These are phyloP conservation scores for Somion occarium DNA, from an alignment of 1,284 basidiomycete species.

Conservation along the genomic window DNA sequence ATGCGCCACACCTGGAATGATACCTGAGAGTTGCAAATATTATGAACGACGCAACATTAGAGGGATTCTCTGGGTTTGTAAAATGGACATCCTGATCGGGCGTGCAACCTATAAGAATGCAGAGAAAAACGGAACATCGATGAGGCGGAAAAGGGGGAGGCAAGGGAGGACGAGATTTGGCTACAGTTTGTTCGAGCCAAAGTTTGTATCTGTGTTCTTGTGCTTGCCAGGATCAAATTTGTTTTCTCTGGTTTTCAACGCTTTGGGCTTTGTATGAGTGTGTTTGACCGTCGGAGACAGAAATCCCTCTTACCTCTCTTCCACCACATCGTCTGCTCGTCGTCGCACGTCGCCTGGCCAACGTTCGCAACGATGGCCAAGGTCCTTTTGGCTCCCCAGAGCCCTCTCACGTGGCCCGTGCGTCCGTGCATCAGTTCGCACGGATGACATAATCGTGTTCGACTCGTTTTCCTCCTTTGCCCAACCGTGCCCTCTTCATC, in stretches of 20 bases:
- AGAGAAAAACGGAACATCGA: neutral
- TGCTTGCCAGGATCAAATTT: slow-evolving; percentile 43
- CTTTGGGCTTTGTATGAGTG: slow-evolving; percentile 62
- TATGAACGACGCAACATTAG: too few species aligned
- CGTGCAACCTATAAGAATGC: too few species aligned
- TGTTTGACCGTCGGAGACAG: slow-evolving; percentile 45
- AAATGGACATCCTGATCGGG: too few species aligned
- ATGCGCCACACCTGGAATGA: too few species aligned
- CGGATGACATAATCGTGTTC: slow-evolving; percentile 30
- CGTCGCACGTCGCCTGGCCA: slow-evolving; percentile 8
- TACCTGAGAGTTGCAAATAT: too few species aligned
- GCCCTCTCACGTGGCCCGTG: slow-evolving; percentile 27
- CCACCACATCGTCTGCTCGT: slow-evolving; percentile 9
- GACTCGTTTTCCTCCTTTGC: slow-evolving; percentile 13
- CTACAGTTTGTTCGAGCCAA: slow-evolving; percentile 21
- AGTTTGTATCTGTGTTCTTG: slow-evolving; percentile 61
- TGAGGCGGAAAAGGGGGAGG: neutral
- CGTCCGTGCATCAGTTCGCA: slow-evolving; percentile 26
- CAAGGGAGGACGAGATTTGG: slow-evolving; percentile 11
- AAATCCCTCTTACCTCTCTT: slow-evolving; percentile 13
- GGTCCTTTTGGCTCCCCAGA: slow-evolving; percentile 2
- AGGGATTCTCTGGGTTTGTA: too few species aligned
- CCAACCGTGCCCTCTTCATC: slow-evolving; percentile 4
- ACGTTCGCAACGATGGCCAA: slow-evolving; percentile 14
- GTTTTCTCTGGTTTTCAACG: slow-evolving; percentile 69